Evolutionary conservation across 2,329 filamentous ascomycete species (phyloP), one percentile per base, ranked within the genome.

Genomic region (Pezicula radicicola): DNA sequence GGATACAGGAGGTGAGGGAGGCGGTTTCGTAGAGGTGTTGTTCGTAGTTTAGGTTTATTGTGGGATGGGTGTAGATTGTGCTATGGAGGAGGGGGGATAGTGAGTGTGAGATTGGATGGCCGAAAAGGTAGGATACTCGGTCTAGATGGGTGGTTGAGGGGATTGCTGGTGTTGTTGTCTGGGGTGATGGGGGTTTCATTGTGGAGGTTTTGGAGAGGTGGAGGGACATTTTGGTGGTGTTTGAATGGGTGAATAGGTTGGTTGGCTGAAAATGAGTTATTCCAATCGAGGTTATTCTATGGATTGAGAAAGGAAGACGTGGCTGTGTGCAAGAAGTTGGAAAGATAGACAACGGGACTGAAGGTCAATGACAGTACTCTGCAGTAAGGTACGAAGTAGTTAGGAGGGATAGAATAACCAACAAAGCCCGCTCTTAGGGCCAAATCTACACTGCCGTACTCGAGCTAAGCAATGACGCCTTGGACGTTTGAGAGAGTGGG

Each of bases 41-140:
- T 50, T 69, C 72, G 76, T 79, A 82, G 37, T 72, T 70, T 46
- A 81, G 66, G 30, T 10, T 33, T 33, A 28, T 7, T 6, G 70
- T 70, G 2, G 82, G 68, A 7, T 74, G 66, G n/a, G 69, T 57
- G 68, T 81, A 84, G 53, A 84, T 74, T 47, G 76, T 70, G 56
- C 72, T 67, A 63, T 84, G 80, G 25, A 84, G 70, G 50, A 76
- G 68, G 1, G 80, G 79, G 3, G 80, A 82, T 57, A 81, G 69
- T 21, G 79, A 82, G 35, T 79, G 74, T 5, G 76, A 63, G 56
- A 84, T 72, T 54, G 81, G 81, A 59, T 78, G 72, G 54, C 80
- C 80, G 57, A 83, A 83, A 25, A 84, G 75, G 61, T 79, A 82
- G 48, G 46, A 49, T 21, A 63, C 58, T n/a, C 46, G 46, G 27